Evolutionary conservation across 768 basidiomycete species (phyloP).

Genomic region (Tulasnella sp.): DNA sequence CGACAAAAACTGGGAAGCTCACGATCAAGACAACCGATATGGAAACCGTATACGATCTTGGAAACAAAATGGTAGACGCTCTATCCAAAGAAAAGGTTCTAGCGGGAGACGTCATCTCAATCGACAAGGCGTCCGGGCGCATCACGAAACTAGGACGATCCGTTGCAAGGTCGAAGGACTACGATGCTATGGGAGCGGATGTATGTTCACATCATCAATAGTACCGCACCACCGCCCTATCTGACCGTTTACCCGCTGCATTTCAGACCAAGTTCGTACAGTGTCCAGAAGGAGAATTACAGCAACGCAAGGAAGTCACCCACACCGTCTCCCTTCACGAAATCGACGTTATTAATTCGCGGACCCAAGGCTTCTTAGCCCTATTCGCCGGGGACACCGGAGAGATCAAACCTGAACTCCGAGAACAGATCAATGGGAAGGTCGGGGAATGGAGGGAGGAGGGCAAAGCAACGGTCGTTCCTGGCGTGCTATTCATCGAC

Average conservation of each 20-base stretch:
- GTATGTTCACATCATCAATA: conserved; percentile 37
- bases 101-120: conserved; percentile 84
- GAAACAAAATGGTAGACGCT: conserved; percentile 98
- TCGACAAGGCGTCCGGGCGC: conserved; percentile 96
- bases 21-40: conserved; percentile 98
- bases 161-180: conserved; percentile 93
- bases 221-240: not conserved
- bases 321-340: conserved; percentile 97
- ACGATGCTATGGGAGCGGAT: conserved; percentile 98
- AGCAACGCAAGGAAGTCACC: conserved; percentile 93
- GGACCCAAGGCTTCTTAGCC: conserved; percentile 96
- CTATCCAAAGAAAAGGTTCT: conserved; percentile 94
- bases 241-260: not conserved
- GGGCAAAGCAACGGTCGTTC: conserved; percentile 95
- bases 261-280: conserved; percentile 91
- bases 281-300: conserved; percentile 95
- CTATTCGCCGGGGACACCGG: conserved; percentile 94
- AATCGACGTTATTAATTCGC: conserved; percentile 98
- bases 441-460: conserved; percentile 98
- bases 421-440: conserved; percentile 93
- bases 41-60: conserved; percentile 98
- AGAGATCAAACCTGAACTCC: conserved; percentile 94
- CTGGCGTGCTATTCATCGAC: conserved; percentile 96
- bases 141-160: conserved; percentile 93
- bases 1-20: conserved; percentile 93